Conservation (phyloP, 2,329 filamentous ascomycete genomes). For the Pyrenochaeta sp. region DNA sequence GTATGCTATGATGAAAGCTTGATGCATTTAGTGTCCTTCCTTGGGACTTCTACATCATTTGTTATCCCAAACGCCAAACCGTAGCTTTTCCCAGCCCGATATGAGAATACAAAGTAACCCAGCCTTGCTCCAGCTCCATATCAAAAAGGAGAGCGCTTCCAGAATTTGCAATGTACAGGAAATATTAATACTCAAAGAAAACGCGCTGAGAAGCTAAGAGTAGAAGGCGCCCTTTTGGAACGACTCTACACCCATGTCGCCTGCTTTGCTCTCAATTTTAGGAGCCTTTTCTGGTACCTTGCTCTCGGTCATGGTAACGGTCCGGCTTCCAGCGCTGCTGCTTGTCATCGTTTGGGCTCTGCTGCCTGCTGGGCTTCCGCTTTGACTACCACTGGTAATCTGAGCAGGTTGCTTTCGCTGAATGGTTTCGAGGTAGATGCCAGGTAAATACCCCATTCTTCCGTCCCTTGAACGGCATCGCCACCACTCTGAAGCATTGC, state of each 20-base stretch:
- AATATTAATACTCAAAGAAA: constrained; percentile 7
- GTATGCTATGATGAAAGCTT: too few species aligned
- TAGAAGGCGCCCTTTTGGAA: constrained; percentile 76
- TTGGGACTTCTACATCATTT: too few species aligned
- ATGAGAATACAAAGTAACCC: constrained; percentile 15
- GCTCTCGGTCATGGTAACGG: constrained; percentile 53
- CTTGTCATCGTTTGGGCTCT: constrained; percentile 64
- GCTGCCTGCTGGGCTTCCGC: constrained; percentile 54
- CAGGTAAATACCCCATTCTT: constrained; percentile 88
- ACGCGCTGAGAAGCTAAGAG: constrained; percentile 54
- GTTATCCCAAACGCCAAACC: constrained; percentile 20
- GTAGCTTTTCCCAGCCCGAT: constrained; percentile 35
- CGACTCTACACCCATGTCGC: constrained; percentile 71
- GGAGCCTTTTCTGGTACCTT: constrained; percentile 56
- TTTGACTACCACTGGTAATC: constrained; percentile 52
- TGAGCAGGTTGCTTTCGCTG: constrained; percentile 61
- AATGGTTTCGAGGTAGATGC: constrained; percentile 85
- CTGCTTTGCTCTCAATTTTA: constrained; percentile 64
- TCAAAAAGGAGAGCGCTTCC: constrained; percentile 8
- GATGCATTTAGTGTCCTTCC: background rate
- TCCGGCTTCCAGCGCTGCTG: constrained; percentile 48
- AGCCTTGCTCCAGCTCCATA: background rate
- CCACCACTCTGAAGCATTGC: constrained; percentile 97
- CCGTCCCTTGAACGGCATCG: constrained; percentile 89
- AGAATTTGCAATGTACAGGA: constrained; percentile 19